Evolutionary conservation across 768 basidiomycete genomes (phyloP).

Genomic region (Galerina marginata): DNA sequence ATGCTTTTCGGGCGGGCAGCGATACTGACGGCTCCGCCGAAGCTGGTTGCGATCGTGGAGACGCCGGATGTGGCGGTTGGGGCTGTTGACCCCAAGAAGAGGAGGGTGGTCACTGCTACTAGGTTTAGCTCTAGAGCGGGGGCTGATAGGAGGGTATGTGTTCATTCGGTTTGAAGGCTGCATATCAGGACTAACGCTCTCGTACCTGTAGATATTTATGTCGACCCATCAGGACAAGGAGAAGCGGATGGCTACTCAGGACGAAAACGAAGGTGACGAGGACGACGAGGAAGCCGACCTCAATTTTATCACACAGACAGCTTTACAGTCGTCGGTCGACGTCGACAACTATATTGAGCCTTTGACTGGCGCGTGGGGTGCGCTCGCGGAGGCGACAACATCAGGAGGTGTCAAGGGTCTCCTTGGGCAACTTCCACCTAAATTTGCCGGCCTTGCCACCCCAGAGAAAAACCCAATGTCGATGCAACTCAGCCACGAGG

Average conservation of each 20-base stretch:
- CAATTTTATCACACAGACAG: slow-evolving; percentile 31
- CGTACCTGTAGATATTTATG: slow-evolving; percentile 67
- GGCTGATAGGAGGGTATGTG: slow-evolving; percentile 78
- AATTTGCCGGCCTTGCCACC: slow-evolving; percentile 79
- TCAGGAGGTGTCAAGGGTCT: slow-evolving; percentile 58
- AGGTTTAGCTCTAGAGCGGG: slow-evolving; percentile 85
- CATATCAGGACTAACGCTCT: neutral
- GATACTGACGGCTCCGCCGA: slow-evolving; percentile 83
- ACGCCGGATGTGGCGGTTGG: slow-evolving; percentile 91
- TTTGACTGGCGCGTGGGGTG: slow-evolving; percentile 78
- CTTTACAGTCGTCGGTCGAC: slow-evolving; percentile 50
- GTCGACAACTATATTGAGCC: slow-evolving; percentile 69
- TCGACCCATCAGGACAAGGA: slow-evolving; percentile 78
- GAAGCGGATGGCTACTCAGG: slow-evolving; percentile 17
- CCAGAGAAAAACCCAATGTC: slow-evolving; percentile 96
- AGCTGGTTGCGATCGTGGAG: slow-evolving; percentile 80
- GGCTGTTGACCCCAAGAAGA: slow-evolving; percentile 83
- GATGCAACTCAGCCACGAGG: slow-evolving; percentile 90
- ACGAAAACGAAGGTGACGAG: slow-evolving; percentile 29
- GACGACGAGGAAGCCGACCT: slow-evolving; percentile 34
- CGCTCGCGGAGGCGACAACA: slow-evolving; percentile 49
- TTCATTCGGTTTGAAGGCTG: slow-evolving; percentile 2
- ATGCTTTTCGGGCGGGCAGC: slow-evolving; percentile 69
- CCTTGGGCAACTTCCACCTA: slow-evolving; percentile 63
- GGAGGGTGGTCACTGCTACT: slow-evolving; percentile 86